Conservation (phyloP, 192 early-diverging fungal genomes). For the Linnemannia hyalina region DNA sequence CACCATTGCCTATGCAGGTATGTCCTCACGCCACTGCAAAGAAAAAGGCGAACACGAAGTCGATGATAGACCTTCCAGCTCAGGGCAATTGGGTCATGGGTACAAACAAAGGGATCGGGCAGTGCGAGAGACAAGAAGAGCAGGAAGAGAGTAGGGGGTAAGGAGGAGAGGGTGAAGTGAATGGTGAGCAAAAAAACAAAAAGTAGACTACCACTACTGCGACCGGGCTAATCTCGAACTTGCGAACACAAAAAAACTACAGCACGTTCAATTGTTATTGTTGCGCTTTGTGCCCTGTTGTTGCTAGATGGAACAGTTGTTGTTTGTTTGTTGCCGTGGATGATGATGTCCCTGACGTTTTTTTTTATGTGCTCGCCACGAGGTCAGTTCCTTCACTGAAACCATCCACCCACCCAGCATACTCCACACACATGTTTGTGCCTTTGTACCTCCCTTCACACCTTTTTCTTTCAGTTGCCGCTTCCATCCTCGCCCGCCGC, state of each 20-base stretch:
- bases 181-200: slow-evolving; percentile 1
- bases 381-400: background rate
- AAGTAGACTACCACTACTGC: background rate
- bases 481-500: background rate
- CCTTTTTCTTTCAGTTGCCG: background rate
- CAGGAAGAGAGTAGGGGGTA: background rate
- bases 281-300: background rate
- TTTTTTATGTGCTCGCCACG: background rate
- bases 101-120: slow-evolving; percentile 5
- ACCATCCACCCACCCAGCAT: background rate
- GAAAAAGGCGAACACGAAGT: background rate
- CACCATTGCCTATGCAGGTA: background rate
- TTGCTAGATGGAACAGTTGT: background rate
- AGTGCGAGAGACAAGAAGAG: background rate
- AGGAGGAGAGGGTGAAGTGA: background rate
- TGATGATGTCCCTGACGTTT: background rate
- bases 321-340: background rate
- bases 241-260: background rate
- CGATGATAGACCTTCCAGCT: background rate
- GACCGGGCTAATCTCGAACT: background rate
- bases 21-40: background rate
- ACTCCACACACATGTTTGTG: background rate
- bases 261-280: background rate
- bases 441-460: slow-evolving; percentile 1
- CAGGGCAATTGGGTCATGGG: slow-evolving; percentile 5